Percentiles rank a stretch among this genome's conserved stretches.
These are phyloP conservation scores for Mortierella sp. DNA, from an alignment of 371 early-diverging fungal genomes.

Conservation along the genomic window DNA sequence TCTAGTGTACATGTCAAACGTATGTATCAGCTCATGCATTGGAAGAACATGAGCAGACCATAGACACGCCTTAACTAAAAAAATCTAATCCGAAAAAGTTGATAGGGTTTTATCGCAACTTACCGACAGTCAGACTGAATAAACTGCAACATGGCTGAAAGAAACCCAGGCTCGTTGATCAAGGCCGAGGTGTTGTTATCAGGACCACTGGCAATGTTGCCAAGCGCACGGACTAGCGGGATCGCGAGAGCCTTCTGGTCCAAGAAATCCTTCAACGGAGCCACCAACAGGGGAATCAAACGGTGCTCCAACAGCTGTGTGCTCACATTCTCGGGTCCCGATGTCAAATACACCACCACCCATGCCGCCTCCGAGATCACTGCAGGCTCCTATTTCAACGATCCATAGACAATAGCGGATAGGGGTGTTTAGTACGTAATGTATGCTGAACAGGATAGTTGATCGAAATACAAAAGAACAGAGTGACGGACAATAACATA, in stretches of 20 bases:
- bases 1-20: constrained; percentile 47
- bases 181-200: constrained; percentile 71
- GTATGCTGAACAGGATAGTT: too few relatives aligned
- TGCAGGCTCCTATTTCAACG: constrained; percentile 56
- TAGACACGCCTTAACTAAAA: too few relatives aligned
- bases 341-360: constrained; percentile 79
- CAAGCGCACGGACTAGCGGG: constrained; percentile 77
- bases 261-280: constrained; percentile 38
- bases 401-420: too few relatives aligned
- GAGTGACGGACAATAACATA: constrained; percentile 7
- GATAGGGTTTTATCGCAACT: background rate
- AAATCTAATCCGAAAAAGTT: background rate
- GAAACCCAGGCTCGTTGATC: constrained; percentile 64
- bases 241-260: constrained; percentile 64
- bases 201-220: constrained; percentile 77
- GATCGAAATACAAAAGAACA: background rate
- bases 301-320: constrained; percentile 64
- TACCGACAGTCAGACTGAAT: constrained; percentile 73
- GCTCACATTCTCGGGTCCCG: constrained; percentile 68
- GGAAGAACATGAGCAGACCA: background rate
- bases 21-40: background rate
- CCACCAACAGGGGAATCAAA: constrained; percentile 60
- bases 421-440: too few relatives aligned
- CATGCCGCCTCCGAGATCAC: constrained; percentile 80
- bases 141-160: constrained; percentile 64